Evolutionary conservation across 164 flowering plant species (phyloP).

Genomic region (Macadamia tetraphylla): DNA sequence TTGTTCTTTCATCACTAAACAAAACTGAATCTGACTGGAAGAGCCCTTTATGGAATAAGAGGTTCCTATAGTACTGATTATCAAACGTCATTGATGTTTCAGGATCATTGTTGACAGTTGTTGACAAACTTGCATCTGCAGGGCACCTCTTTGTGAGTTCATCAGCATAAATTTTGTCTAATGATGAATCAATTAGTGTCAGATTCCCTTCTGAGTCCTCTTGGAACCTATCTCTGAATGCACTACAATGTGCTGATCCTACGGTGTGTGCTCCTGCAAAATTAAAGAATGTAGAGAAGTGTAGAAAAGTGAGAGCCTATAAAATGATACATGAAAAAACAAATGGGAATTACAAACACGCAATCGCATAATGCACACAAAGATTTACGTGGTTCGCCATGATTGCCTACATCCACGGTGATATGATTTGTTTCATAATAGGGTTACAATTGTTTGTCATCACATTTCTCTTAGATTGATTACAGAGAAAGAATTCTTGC

Average conservation of each 20-base stretch:
- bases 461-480: no score
- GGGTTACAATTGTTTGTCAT: no score
- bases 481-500: no score
- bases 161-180: constrained; percentile 49
- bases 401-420: no score
- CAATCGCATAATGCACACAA: no score
- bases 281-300: background rate
- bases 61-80: constrained; percentile 58
- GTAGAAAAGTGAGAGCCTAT: no score
- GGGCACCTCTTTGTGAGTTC: constrained; percentile 49
- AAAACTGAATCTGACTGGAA: constrained; percentile 70
- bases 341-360: no score
- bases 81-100: constrained; percentile 50
- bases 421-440: no score
- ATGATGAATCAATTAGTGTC: constrained; percentile 42
- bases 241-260: constrained; percentile 62
- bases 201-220: constrained; percentile 46
- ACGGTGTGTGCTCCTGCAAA: constrained; percentile 78
- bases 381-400: no score
- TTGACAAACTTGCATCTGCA: constrained; percentile 27
- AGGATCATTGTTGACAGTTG: constrained; percentile 55
- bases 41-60: constrained; percentile 49
- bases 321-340: no score
- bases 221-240: constrained; percentile 63
- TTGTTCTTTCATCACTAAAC: constrained; percentile 42